phyloP scores from a whole-genome alignment of 306 rosid species.

The Sphenostylis stenocarpa region DNA sequence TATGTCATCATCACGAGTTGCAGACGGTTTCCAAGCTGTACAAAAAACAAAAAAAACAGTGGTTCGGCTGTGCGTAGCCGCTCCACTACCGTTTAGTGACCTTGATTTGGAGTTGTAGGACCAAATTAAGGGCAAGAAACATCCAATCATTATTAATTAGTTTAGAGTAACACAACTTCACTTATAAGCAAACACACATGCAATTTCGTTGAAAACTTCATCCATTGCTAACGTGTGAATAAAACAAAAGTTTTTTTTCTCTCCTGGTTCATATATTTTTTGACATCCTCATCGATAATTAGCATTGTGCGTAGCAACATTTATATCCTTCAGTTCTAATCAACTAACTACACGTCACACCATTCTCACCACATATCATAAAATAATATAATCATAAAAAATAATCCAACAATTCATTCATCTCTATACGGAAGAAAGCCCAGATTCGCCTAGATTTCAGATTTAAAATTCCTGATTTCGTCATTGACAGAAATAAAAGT shows the following conservation, averaged over 20 bases:
- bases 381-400: not conserved
- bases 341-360: not conserved
- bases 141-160: not conserved
- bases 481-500: constrained; percentile 30
- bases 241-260: too few relatives aligned
- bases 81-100: not conserved
- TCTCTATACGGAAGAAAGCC: constrained; percentile 6
- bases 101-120: not conserved
- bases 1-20: not conserved
- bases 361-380: not conserved
- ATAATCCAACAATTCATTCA: not conserved
- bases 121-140: not conserved
- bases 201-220: not conserved
- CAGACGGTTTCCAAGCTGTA: not conserved
- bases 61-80: not conserved
- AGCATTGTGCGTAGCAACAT: not conserved
- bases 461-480: constrained; percentile 27
- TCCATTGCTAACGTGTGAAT: not conserved
- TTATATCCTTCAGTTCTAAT: not conserved
- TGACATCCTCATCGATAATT: too few relatives aligned
- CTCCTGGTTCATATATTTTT: too few relatives aligned
- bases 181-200: not conserved
- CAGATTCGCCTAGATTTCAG: constrained; percentile 45
- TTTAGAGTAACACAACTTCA: not conserved
- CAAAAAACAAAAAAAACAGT: not conserved